phyloP scores from a whole-genome alignment of 1,139 yeast genomes.

The Kazachstania sp. region DNA sequence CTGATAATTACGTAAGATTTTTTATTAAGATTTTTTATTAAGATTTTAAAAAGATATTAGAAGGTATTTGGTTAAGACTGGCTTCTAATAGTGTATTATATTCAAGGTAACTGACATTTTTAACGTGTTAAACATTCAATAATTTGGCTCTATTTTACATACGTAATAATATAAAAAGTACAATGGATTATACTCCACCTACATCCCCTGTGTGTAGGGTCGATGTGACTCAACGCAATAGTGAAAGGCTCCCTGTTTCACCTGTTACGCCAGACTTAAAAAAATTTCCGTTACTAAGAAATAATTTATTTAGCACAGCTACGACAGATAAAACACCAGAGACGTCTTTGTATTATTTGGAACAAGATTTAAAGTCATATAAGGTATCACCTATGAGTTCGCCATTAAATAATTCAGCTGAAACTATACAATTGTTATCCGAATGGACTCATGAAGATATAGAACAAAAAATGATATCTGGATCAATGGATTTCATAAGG shows the following conservation, averaged over 20 bases:
- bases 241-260: constrained; percentile 1
- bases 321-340: background rate
- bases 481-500: constrained; percentile 3
- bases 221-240: background rate
- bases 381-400: constrained; percentile 3
- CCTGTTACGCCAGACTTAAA: background rate
- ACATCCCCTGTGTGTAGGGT: background rate
- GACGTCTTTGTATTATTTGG: background rate
- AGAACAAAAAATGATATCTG: background rate
- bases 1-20: too few species aligned
- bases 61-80: too few species aligned
- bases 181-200: constrained; percentile 5
- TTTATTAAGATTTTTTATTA: too few species aligned
- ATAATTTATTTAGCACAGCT: background rate
- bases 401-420: background rate
- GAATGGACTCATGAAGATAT: background rate
- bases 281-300: background rate
- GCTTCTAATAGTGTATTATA: too few species aligned
- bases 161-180: background rate
- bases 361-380: background rate
- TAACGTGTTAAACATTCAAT: too few species aligned
- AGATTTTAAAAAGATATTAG: too few species aligned
- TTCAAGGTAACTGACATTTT: too few species aligned
- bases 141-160: background rate
- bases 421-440: background rate